These are phyloP conservation scores for Magnaporthiopsis incrustans DNA, from an alignment of 2,329 filamentous ascomycete genomes.

Conservation along the genomic window DNA sequence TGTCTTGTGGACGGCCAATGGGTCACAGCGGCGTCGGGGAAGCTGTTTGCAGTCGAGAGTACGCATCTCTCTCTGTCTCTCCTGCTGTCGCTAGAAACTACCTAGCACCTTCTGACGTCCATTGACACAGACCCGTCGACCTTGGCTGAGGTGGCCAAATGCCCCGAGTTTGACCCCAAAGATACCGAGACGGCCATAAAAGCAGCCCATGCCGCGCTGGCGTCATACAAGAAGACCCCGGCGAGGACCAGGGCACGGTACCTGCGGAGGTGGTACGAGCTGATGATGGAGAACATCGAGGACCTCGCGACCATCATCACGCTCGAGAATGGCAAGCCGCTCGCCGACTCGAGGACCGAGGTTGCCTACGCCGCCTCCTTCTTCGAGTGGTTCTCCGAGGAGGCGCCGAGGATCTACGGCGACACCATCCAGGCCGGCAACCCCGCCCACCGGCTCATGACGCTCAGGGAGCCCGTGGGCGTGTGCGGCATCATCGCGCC, in stretches of 20 bases:
- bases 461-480: conserved; percentile 58
- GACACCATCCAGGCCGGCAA: conserved; percentile 53
- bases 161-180: conserved; percentile 41
- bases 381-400: conserved; percentile 56
- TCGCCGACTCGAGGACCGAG: conserved; percentile 53
- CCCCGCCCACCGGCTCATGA: conserved; percentile 53
- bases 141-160: conserved; percentile 36
- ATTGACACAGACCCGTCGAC: conserved; percentile 33
- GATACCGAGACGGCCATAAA: conserved; percentile 40
- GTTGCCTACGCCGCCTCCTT: conserved; percentile 51
- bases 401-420: conserved; percentile 49
- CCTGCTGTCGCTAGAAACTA: neutral
- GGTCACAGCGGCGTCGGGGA: conserved; percentile 7
- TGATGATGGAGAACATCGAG: conserved; percentile 58
- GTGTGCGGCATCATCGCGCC: conserved; percentile 61
- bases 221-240: conserved; percentile 42
- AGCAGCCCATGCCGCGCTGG: conserved; percentile 34
- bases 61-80: neutral
- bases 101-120: neutral
- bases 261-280: conserved; percentile 59
- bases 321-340: conserved; percentile 63
- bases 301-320: conserved; percentile 55
- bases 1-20: conserved; percentile 11
- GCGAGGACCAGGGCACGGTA: conserved; percentile 33
- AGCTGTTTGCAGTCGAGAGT: conserved; percentile 11